Percentiles rank a stretch among this genome's conserved stretches.
These are phyloP conservation scores for Phylloboletellus chloephorus DNA, from an alignment of 1,284 basidiomycete genomes.

Conservation along the genomic window DNA sequence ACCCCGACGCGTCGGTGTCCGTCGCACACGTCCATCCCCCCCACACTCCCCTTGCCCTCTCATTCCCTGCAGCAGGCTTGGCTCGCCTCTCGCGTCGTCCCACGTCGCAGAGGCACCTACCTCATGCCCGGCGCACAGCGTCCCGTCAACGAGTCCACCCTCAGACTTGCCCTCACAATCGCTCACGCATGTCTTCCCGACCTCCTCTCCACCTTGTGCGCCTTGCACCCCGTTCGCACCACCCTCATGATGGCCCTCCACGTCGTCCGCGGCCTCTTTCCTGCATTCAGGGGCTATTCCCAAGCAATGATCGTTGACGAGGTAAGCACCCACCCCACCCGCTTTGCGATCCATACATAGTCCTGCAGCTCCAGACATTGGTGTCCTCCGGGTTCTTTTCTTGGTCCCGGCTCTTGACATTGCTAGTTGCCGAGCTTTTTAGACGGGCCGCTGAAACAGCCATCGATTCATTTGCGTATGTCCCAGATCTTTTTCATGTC, in stretches of 20 bases:
- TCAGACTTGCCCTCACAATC: conserved; percentile 52
- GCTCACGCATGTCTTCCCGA: conserved; percentile 49
- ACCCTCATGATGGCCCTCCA: conserved; percentile 62
- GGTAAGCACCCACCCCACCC: conserved; percentile 37
- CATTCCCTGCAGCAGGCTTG: conserved; percentile 51
- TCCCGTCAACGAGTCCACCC: conserved; percentile 48
- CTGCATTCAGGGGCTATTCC: conserved; percentile 75
- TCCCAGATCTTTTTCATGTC: conserved; percentile 20
- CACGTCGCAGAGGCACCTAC: conserved; percentile 37
- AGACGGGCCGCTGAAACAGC: conserved; percentile 58
- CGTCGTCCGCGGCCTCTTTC: conserved; percentile 64
- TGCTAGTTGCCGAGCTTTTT: conserved; percentile 56
- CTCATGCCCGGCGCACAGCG: conserved; percentile 66
- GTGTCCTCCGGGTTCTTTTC: conserved; percentile 61
- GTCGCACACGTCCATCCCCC: conserved; percentile 18
- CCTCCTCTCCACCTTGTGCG: conserved; percentile 55
- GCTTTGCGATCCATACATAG: conserved; percentile 6
- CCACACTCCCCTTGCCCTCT: conserved; percentile 21
- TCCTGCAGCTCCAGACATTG: conserved; percentile 55
- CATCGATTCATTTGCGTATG: conserved; percentile 71
- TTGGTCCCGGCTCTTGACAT: conserved; percentile 53
- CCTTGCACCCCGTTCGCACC: conserved; percentile 60
- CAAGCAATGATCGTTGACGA: conserved; percentile 79
- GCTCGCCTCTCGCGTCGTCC: conserved; percentile 54
- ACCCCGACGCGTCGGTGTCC: conserved; percentile 22